Evolutionary conservation across 2,329 filamentous ascomycete genomes (phyloP), one percentile per base, ranked within the genome.

Genomic region (Paracoccidioides lutzii): DNA sequence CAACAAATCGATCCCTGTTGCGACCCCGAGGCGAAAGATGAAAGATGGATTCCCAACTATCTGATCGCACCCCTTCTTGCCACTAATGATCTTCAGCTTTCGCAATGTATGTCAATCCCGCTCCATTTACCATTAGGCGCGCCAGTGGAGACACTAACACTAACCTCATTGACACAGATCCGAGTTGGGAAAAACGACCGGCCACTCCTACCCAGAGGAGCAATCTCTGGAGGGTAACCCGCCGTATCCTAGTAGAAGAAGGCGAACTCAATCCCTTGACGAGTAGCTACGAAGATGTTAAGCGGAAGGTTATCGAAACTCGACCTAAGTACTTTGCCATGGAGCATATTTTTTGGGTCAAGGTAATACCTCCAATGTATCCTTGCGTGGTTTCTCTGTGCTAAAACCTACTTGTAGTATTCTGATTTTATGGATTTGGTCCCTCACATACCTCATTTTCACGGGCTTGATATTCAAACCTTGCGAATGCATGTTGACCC

Each of bases 301-400:
- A 69, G 59, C 65, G 69, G 57, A 66, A 70, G 59, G 72, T 75
- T 63, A 66, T 64, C 51, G 73, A 74, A 61, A 73, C 71, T 30
- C 64, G 67, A 52, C 72, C 71, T 32, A 77, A 75, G 62, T 78
- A 76, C 65, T 72, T 73, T 59, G 67, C 67, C 33, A 74, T 77
- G 73, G 70, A 75, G 56, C 74, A 74, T 65, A 66, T 78, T 50
- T 77, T 77, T 60, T 78, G 75, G 75, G 71, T 78, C 57, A 74
- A 71, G 68, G 73, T 75, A 67, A 62, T 70, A 52, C 41, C 44
- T 3, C 28, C 37, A 35, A 10, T 44, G 38, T 35, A 38, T 54
- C 3, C 40, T 49, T 22, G 10, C 10, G 6, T 44, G n/a, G 3
- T 8, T 52, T 32, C 10, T 55, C 10, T 46, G n/a, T 54, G 40